Base-by-base conservation (phyloP, 371 early-diverging fungal genomes). In the Zopfochytrium polystomum region DNA sequence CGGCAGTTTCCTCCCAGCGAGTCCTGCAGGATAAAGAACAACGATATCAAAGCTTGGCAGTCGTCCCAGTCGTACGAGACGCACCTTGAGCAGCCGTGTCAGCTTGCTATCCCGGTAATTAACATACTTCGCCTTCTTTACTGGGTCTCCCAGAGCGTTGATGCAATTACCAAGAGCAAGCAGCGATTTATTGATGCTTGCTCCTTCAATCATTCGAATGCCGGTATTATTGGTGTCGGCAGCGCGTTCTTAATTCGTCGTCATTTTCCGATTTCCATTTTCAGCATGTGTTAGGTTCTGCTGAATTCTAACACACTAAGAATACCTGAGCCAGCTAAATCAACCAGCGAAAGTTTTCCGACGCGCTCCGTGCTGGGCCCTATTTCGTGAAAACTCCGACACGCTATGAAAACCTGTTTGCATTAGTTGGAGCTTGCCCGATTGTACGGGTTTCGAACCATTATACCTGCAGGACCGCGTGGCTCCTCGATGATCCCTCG, bases 101-200 rank as follows among this genome's bases (percentile, higher is more conserved):
- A 90, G 77, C 59, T 96, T 94, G 30, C 87, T 86, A 67, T 94
- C 92, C 55, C 96, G 81, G 65, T 89, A 95, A 25, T 90, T 89
- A 22, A 92, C 80, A 70, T 86, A 85, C 18, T 67, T 65, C 32
- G 69, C 66, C 52, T 79, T 83, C 38, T 80, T 82, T 44, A 83
- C 85, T 20, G 90, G 90, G 51, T 88, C 88, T 32, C 88, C 92
- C n/a, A 96, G 82, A 9, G 94, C 90, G 54, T 86, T 87, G 55
- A 96, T 96, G 54, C 91, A 91, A 51, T 96, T 98, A 27, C 96
- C 94, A 0, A 99, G 82, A 0, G 94, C 93, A 76, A 96, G 87
- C 35, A 99, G 80, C 29, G 92, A 90, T 64, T 86, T 83, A 77
- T 98, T 98, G 68, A 97, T 96, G 59, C 89, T 89, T 18, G 93